phyloP scores from a whole-genome alignment of 805 yeast species.

The Pichia rugopelliculosa region DNA sequence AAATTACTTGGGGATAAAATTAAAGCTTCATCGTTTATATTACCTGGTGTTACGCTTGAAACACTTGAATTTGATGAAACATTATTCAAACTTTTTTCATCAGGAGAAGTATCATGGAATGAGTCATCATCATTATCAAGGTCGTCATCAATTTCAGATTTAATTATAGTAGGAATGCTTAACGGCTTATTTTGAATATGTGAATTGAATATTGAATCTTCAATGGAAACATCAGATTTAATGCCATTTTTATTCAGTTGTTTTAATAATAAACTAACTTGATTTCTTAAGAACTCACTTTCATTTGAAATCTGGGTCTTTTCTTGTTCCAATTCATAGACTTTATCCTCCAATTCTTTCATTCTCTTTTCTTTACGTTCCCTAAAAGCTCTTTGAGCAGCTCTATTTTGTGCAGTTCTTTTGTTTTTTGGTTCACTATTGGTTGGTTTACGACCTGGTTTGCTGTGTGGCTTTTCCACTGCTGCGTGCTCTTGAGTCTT shows the following conservation, averaged over 20 bases:
- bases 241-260: slow-evolving; percentile 39
- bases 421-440: slow-evolving; percentile 69
- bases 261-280: slow-evolving; percentile 63
- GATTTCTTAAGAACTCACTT: slow-evolving; percentile 63
- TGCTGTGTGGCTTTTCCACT: slow-evolving; percentile 20
- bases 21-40: background rate
- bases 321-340: slow-evolving; percentile 61
- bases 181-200: background rate
- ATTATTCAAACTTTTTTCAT: slow-evolving; percentile 3
- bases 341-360: slow-evolving; percentile 78
- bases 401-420: slow-evolving; percentile 94
- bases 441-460: slow-evolving; percentile 79
- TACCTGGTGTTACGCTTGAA: slow-evolving; percentile 5
- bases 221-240: background rate
- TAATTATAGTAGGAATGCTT: background rate
- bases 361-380: slow-evolving; percentile 87
- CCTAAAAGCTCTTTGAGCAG: slow-evolving; percentile 96
- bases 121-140: background rate
- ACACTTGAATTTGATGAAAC: slow-evolving; percentile 8
- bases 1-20: background rate
- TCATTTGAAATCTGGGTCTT: slow-evolving; percentile 64
- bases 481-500: slow-evolving; percentile 9
- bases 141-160: background rate
- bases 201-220: background rate
- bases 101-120: slow-evolving; percentile 1